Conservation (phyloP, 73 alveolate genomes). For the Stentor roeselii region DNA sequence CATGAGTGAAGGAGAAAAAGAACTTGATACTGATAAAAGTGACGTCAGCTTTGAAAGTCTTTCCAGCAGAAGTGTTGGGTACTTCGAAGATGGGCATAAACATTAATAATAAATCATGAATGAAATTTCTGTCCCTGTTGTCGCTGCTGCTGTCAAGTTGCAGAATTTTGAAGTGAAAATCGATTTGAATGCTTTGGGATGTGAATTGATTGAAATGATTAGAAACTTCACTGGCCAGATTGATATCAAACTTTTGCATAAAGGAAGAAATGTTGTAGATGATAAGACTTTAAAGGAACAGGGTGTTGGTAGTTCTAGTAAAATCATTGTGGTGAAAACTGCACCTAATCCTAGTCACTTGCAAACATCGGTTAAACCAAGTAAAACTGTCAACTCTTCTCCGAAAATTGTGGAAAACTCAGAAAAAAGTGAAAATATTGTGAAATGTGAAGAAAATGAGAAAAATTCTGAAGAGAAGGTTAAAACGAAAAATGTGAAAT, state of each 20-base stretch:
- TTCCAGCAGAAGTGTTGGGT: constrained; percentile 22
- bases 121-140: no score
- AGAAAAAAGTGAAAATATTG: not conserved
- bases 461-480: not conserved
- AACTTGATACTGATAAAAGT: constrained; percentile 16
- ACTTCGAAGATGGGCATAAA: not conserved
- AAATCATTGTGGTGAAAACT: not conserved
- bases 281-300: not conserved
- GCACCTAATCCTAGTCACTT: not conserved
- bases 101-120: no score
- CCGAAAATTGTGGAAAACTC: not conserved
- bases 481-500: not conserved
- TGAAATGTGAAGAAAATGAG: not conserved
- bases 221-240: not conserved
- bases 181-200: not conserved
- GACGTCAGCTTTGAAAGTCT: not conserved
- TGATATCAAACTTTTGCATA: constrained; percentile 2
- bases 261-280: not conserved
- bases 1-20: constrained; percentile 9
- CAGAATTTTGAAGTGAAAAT: not conserved
- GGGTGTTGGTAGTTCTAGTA: not conserved
- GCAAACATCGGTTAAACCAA: not conserved
- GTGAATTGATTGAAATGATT: not conserved
- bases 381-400: not conserved
- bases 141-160: not conserved